Conservation (phyloP, 768 basidiomycete genomes). For the Mycena olivaceomarginata region DNA sequence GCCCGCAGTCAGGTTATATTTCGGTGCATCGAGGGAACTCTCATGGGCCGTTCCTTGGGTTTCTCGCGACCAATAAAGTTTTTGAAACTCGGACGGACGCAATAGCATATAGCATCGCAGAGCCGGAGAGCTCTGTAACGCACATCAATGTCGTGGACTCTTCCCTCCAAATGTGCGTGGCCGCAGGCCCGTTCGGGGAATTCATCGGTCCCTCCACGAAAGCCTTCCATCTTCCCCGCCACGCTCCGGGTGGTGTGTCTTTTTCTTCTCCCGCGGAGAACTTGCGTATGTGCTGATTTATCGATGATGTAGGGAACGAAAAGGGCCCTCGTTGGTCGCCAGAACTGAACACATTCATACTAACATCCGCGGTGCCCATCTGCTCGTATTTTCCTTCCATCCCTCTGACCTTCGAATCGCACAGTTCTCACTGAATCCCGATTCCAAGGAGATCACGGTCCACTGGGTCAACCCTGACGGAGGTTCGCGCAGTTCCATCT, state of each 20-base stretch:
- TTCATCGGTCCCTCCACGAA: slow-evolving; percentile 12
- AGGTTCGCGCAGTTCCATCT: slow-evolving; percentile 29
- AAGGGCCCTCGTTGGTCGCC: slow-evolving; percentile 24
- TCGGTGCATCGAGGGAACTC: slow-evolving; percentile 33
- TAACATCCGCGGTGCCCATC: slow-evolving; percentile 44
- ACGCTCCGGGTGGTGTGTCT: not conserved
- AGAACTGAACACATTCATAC: slow-evolving; percentile 34
- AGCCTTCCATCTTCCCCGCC: slow-evolving; percentile 28
- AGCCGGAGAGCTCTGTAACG: slow-evolving; percentile 22
- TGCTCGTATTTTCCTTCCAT: not conserved
- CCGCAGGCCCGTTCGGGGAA: slow-evolving; percentile 33
- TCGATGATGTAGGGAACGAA: not conserved
- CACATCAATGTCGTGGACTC: slow-evolving; percentile 41
- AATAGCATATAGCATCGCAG: slow-evolving; percentile 33
- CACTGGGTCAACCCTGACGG: slow-evolving; percentile 49
- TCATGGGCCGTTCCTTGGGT: slow-evolving; percentile 41
- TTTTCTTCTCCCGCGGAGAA: not conserved
- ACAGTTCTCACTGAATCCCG: slow-evolving; percentile 44
- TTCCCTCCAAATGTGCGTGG: slow-evolving; percentile 11
- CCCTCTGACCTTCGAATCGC: not conserved
- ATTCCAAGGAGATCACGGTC: slow-evolving; percentile 44
- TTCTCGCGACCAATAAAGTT: slow-evolving; percentile 38
- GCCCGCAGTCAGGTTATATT: slow-evolving; percentile 38
- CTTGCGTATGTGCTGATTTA: not conserved
- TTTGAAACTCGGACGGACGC: slow-evolving; percentile 28